phyloP scores from a whole-genome alignment of 208 protist genomes.

The Leishmania tarentolae region DNA sequence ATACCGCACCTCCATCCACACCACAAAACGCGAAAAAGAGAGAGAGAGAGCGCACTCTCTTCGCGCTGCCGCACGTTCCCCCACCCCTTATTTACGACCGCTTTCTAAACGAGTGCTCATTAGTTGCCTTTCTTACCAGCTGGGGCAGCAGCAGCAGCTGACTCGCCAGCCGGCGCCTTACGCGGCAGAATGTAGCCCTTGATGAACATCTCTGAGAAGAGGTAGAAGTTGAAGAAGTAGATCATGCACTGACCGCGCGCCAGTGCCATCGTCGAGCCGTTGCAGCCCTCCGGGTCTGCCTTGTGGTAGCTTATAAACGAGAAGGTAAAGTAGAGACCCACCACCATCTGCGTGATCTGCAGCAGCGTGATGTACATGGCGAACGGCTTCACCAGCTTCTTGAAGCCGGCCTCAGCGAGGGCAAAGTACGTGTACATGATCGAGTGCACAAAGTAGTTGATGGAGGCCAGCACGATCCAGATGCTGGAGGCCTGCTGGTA shows the following conservation, averaged over 20 bases:
- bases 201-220: slow-evolving; percentile 92
- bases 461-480: slow-evolving; percentile 61
- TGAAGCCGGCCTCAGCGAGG: slow-evolving; percentile 56
- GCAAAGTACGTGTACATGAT: slow-evolving; percentile 97
- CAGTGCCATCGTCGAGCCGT: slow-evolving; percentile 45
- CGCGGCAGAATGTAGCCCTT: slow-evolving; percentile 71
- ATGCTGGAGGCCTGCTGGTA: slow-evolving; percentile 39
- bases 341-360: slow-evolving; percentile 92
- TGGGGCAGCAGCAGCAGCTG: background rate
- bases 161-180: slow-evolving; percentile 14
- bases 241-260: slow-evolving; percentile 68
- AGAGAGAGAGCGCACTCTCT: background rate
- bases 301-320: slow-evolving; percentile 39
- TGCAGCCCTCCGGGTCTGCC: slow-evolving; percentile 31
- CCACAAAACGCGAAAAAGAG: background rate
- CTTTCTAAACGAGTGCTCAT: background rate
- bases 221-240: slow-evolving; percentile 92
- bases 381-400: slow-evolving; percentile 61
- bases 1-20: background rate
- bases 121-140: slow-evolving; percentile 21
- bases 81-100: background rate
- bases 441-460: slow-evolving; percentile 95
- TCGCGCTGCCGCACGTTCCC: background rate
- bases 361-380: slow-evolving; percentile 80
- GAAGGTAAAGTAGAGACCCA: slow-evolving; percentile 68